A percentile compares a stretch with the other conserved stretches of the same genome.
Evolutionary conservation across 2,329 filamentous ascomycete genomes (phyloP).

Genomic region (Colletotrichum sp.): DNA sequence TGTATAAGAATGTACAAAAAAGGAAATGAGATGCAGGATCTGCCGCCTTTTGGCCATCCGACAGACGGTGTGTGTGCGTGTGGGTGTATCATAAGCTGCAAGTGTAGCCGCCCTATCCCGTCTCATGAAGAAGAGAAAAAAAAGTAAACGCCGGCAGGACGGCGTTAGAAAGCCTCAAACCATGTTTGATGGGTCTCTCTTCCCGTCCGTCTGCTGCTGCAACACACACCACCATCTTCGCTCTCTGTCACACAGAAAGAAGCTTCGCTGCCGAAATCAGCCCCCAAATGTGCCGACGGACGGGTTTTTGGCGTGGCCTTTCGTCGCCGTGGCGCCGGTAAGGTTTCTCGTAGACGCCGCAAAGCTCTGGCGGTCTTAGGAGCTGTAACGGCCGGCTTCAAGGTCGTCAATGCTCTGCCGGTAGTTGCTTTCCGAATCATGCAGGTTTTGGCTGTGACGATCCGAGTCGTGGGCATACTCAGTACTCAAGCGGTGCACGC

Average conservation of each 20-base stretch:
- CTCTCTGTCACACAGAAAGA: neutral
- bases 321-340: neutral
- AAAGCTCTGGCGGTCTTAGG: neutral
- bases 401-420: neutral
- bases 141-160: neutral
- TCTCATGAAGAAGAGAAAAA: neutral
- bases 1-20: constrained; percentile 1
- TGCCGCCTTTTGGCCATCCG: neutral
- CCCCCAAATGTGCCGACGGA: constrained; percentile 8
- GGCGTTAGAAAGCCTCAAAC: neutral
- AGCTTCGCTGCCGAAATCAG: neutral
- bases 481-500: neutral
- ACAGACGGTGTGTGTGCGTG: neutral
- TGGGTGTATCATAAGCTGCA: constrained; percentile 9
- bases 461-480: neutral
- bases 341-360: neutral
- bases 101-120: neutral
- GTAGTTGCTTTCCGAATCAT: constrained; percentile 3
- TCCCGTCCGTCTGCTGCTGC: neutral
- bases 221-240: neutral
- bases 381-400: neutral
- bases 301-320: neutral
- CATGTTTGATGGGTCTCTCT: neutral
- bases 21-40: constrained; percentile 1
- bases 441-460: constrained; percentile 1